Evolutionary conservation across 768 basidiomycete genomes (phyloP).

Genomic region (Hygrophorus russula): DNA sequence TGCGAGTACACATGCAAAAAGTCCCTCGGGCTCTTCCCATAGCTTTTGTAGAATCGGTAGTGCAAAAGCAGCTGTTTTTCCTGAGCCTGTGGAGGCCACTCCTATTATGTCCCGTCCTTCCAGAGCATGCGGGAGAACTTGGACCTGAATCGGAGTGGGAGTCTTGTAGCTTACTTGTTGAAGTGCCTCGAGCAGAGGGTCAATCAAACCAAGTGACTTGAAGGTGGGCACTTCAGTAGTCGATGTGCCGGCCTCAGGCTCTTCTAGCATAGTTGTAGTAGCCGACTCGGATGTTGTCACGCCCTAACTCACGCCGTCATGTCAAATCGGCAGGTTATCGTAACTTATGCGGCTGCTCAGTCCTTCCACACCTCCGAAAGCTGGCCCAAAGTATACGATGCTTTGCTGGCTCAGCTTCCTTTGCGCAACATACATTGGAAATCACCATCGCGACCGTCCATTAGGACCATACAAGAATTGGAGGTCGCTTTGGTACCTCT

Average conservation of each 20-base stretch:
- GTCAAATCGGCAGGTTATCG: slow-evolving; percentile 39
- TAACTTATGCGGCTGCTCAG: slow-evolving; percentile 57
- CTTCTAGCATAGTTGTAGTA: slow-evolving; percentile 43
- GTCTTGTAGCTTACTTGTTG: slow-evolving; percentile 69
- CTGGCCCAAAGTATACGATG: slow-evolving; percentile 59
- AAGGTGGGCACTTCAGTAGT: slow-evolving; percentile 44
- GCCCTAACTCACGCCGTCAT: slow-evolving; percentile 3
- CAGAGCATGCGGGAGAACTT: slow-evolving; percentile 78
- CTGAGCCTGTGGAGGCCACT: slow-evolving; percentile 94
- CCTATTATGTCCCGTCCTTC: slow-evolving; percentile 94
- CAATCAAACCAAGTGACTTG: slow-evolving; percentile 76
- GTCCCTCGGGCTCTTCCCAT: slow-evolving; percentile 90
- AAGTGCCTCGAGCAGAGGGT: slow-evolving; percentile 81
- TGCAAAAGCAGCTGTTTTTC: slow-evolving; percentile 96
- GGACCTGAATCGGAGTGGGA: slow-evolving; percentile 86
- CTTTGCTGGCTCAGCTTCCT: slow-evolving; percentile 65
- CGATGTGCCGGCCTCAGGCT: slow-evolving; percentile 46
- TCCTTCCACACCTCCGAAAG: slow-evolving; percentile 57
- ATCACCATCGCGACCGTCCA: slow-evolving; percentile 50
- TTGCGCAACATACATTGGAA: slow-evolving; percentile 93
- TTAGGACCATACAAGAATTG: slow-evolving; percentile 87
- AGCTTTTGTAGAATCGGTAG: slow-evolving; percentile 92
- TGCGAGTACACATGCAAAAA: slow-evolving; percentile 89
- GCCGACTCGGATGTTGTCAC: slow-evolving; percentile 12
- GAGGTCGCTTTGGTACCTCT: slow-evolving; percentile 62